Conservation (phyloP, 208 protist species). For the Trypanosoma grayi region DNA sequence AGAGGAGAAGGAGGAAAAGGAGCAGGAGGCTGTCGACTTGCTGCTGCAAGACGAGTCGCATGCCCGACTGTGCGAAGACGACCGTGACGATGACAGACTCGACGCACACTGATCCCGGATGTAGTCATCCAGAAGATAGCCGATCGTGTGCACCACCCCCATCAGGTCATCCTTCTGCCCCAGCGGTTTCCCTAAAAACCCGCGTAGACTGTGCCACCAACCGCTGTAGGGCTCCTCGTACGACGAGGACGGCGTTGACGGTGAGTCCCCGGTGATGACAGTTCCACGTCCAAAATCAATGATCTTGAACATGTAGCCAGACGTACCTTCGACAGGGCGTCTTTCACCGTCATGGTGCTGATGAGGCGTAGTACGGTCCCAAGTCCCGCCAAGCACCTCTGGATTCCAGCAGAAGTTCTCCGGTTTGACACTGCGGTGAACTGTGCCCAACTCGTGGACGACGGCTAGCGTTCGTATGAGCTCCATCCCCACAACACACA, state of each 20-base stretch:
- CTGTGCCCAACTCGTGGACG: constrained; percentile 17
- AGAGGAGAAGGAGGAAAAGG: no score
- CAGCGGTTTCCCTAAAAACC: constrained; percentile 36
- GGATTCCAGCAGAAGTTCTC: constrained; percentile 34
- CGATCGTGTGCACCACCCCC: constrained; percentile 30
- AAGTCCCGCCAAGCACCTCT: no score
- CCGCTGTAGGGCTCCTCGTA: constrained; percentile 32
- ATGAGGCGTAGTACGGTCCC: no score
- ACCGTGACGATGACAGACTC: constrained; percentile 3
- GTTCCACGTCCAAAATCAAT: constrained; percentile 32
- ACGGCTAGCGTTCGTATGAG: constrained; percentile 22
- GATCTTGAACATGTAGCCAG: constrained; percentile 28
- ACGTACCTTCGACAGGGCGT: not conserved
- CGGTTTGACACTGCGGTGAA: constrained; percentile 32
- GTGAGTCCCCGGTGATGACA: not conserved
- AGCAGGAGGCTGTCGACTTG: no score
- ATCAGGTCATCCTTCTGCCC: constrained; percentile 40
- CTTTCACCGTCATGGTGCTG: not conserved
- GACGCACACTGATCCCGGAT: not conserved
- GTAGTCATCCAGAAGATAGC: constrained; percentile 39
- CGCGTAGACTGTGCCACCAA: constrained; percentile 38
- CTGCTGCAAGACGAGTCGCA: not conserved
- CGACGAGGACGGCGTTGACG: not conserved
- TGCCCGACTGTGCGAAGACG: not conserved
- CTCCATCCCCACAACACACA: constrained; percentile 29